Conservation (phyloP, 2,329 filamentous ascomycete species). For the Bipolaris oryzae region DNA sequence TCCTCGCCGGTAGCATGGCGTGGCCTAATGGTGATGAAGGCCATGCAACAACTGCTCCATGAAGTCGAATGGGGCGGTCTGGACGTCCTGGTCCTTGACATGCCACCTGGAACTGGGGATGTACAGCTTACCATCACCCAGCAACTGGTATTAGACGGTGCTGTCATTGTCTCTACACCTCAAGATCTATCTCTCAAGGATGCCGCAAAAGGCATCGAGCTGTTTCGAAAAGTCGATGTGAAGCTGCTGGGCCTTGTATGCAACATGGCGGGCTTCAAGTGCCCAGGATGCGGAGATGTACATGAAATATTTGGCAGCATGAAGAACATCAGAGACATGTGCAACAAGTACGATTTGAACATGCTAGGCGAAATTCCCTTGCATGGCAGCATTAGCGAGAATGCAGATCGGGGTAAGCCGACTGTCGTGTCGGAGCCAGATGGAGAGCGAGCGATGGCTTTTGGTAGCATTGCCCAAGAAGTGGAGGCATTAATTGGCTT, state of each 20-base stretch:
- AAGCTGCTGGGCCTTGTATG: conserved; percentile 79
- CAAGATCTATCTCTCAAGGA: conserved; percentile 93
- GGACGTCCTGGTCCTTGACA: conserved; percentile 85
- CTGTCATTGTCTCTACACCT: conserved; percentile 88
- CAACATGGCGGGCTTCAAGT: conserved; percentile 51
- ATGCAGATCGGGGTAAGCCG: conserved; percentile 85
- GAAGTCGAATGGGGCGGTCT: conserved; percentile 92
- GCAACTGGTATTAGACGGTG: conserved; percentile 85
- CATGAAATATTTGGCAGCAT: conserved; percentile 59
- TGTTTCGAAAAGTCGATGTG: conserved; percentile 86
- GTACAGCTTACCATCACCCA: conserved; percentile 97
- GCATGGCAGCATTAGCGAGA: conserved; percentile 82
- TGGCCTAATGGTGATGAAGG: conserved; percentile 97
- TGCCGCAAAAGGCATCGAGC: conserved; percentile 86
- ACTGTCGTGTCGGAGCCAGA: conserved; percentile 86
- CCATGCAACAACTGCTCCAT: conserved; percentile 91
- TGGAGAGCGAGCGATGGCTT: conserved; percentile 73
- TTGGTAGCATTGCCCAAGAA: conserved; percentile 70
- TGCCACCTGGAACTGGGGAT: conserved; percentile 94
- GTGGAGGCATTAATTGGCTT: conserved; percentile 43
- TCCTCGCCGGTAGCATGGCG: conserved; percentile 90
- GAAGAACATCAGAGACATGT: conserved; percentile 79
- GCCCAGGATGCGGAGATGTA: conserved; percentile 56
- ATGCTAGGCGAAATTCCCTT: conserved; percentile 88
- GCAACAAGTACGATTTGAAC: conserved; percentile 73